Evolutionary conservation across 2,329 filamentous ascomycete genomes (phyloP).

Genomic region (Keithomyces neogunnii): DNA sequence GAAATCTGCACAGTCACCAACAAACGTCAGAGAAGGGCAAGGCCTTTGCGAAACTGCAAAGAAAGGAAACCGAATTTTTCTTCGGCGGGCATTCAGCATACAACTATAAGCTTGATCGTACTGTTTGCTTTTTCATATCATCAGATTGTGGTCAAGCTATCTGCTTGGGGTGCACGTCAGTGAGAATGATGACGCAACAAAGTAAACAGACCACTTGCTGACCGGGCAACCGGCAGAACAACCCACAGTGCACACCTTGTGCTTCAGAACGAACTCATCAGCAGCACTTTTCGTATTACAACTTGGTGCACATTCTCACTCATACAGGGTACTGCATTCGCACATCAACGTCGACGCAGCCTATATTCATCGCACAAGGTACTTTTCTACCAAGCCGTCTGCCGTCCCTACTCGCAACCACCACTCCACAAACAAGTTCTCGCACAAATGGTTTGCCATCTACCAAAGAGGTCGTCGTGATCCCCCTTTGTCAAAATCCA

Average conservation of each 20-base stretch:
- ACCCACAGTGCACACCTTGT: constrained; percentile 1
- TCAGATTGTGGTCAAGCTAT: too few relatives aligned
- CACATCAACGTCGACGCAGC: background rate
- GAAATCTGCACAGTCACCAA: too few relatives aligned
- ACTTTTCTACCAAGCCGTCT: background rate
- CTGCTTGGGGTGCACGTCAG: background rate
- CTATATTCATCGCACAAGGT: constrained; percentile 1
- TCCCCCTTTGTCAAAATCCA: background rate
- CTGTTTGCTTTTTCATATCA: too few relatives aligned
- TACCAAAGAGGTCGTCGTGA: background rate
- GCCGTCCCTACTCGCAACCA: background rate
- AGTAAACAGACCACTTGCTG: constrained; percentile 19
- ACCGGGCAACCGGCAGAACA: constrained; percentile 10
- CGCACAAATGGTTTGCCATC: constrained; percentile 7
- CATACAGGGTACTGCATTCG: background rate
- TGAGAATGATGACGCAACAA: constrained; percentile 20
- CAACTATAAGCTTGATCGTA: too few relatives aligned
- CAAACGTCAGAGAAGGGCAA: too few relatives aligned
- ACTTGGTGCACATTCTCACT: too few relatives aligned
- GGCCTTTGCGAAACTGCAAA: too few relatives aligned
- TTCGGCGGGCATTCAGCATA: too few relatives aligned
- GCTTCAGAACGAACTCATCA: too few relatives aligned
- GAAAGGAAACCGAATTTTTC: too few relatives aligned
- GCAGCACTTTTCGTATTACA: too few relatives aligned
- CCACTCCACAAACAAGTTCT: constrained; percentile 2